Evolutionary conservation across 768 basidiomycete genomes (phyloP), one percentile per base, ranked within the genome.

Genomic region (Hygrophoropsis aurantiaca): DNA sequence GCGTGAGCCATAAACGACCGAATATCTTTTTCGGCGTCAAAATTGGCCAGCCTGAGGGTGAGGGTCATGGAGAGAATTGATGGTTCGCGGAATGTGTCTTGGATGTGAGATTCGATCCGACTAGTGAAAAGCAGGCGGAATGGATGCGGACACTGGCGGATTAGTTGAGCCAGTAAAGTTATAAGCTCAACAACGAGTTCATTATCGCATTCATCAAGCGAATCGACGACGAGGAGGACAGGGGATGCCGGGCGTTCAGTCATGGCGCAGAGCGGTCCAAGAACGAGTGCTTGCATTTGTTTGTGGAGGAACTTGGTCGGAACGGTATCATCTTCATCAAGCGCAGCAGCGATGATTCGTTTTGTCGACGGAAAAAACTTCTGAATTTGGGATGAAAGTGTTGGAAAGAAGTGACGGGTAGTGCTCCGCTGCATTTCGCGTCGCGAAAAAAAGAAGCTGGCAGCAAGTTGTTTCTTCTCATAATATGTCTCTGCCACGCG

Each of bases 311-410:
- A 58, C 26, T 64, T 59, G 35, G 50, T 40, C 2, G 65, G 56
- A 5, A 66, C 49, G 36, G 59, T 58, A 15, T 47, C 48, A 26
- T 66, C 58, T 5, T 27, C 37, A 18, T 66, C 58, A 9, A 66
- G 46, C 0, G 60, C 64, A 1, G 45, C 41, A 3, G 56, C 44
- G n/a, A 66, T 40, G 2, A 58, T 54, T 5, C 52, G 51, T 5
- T 58, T 54, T 13, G 62, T 45, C 5, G 44, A 55, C 1, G 64
- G 61, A 0, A 65, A 19, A 5, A 44, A 45, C 10, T 33, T 33
- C 7, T 59, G 52, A 1, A 72, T 50, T 33, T 71, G 70, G 4
- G 56, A 64, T 1, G 61, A 62, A 62, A 11, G n/a, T n/a, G n/a
- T n/a, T n/a, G n/a, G n/a, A n/a, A n/a, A n/a, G n/a, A n/a, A n/a